Base-by-base conservation (phyloP, 1,284 basidiomycete genomes). In the Kalmanozyma brasiliensis region DNA sequence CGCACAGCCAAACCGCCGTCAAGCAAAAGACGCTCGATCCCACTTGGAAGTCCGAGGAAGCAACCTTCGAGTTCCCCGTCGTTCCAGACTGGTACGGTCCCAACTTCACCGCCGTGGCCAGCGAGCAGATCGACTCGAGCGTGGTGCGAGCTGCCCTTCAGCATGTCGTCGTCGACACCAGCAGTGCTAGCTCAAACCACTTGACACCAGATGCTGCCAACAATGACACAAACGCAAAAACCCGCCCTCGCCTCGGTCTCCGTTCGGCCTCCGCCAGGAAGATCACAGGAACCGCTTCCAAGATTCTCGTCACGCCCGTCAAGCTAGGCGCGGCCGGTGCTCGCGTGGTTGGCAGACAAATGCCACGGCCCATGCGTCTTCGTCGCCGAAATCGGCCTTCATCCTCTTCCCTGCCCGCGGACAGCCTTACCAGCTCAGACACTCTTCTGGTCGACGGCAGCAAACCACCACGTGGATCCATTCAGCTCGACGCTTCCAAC, bases 11-110 rank as follows among this genome's bases (percentile, higher is more conserved):
- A 40, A 95, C 93, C 0, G 88, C 92, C 0, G 91, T 92, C n/a
- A 84, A 88, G 32, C 92, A 90, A 80, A 88, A 89, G 60, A 89
- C 87, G 0, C 81, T 91, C n/a, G 90, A 91, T 74, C 94, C 94
- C 0, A 83, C 84, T 2, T 97, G 88, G 82, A 82, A 85, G 0
- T 24, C 60, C n/a, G 52, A 56, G 4, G 77, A 78, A 37, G 80
- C 74, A 17, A 59, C 65, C 0, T 68, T 75, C 49, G 64, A 77
- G 19, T 69, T 69, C 26, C 62, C 61, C 24, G 57, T 78, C 16
- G 40, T 61, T 1, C 58, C 69, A 10, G 74, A 79, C 22, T 79
- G 80, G 62, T 62, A 59, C 29, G 63, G 63, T 3, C 73, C 88
- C 13, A 89, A 89, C 63, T 65, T 55, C 24, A 47, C 57, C n/a